Percentiles rank a stretch among this genome's conserved stretches.
These are phyloP conservation scores for Annulohypoxylon moriforme DNA, from an alignment of 495 filamentous ascomycete species.

Conservation along the genomic window DNA sequence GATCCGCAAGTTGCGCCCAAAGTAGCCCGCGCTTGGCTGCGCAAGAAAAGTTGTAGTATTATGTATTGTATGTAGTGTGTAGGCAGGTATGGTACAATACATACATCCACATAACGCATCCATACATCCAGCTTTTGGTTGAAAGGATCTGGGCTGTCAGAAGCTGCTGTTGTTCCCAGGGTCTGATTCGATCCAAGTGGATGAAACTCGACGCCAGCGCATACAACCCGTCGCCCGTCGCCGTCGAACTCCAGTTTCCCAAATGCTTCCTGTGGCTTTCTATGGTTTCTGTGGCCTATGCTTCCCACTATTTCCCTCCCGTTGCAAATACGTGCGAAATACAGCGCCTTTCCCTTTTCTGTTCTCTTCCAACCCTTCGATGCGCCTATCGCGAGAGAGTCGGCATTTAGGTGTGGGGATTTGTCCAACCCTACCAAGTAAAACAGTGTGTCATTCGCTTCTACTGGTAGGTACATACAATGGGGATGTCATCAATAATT, in stretches of 20 bases:
- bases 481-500: conserved; percentile 21
- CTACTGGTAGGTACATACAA: conserved; percentile 28
- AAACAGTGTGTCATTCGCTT: conserved; percentile 45
- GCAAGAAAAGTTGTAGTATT: conserved; percentile 31
- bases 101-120: background rate
- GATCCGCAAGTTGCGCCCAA: conserved; percentile 50
- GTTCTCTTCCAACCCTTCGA: conserved; percentile 16
- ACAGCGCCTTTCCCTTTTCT: conserved; percentile 35
- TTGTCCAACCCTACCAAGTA: conserved; percentile 33
- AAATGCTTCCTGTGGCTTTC: conserved; percentile 31
- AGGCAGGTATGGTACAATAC: conserved; percentile 1
- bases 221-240: conserved; percentile 34
- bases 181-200: conserved; percentile 51
- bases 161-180: conserved; percentile 44
- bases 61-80: conserved; percentile 13
- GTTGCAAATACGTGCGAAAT: conserved; percentile 22
- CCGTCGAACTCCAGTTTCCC: conserved; percentile 39
- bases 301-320: conserved; percentile 23
- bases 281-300: background rate
- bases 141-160: conserved; percentile 48
- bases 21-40: conserved; percentile 47
- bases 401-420: conserved; percentile 37
- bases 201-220: conserved; percentile 51
- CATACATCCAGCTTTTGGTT: conserved; percentile 41
- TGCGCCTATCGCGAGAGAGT: conserved; percentile 34